phyloP scores from a whole-genome alignment of 2,329 filamentous ascomycete genomes.

The Botrytis galanthina region DNA sequence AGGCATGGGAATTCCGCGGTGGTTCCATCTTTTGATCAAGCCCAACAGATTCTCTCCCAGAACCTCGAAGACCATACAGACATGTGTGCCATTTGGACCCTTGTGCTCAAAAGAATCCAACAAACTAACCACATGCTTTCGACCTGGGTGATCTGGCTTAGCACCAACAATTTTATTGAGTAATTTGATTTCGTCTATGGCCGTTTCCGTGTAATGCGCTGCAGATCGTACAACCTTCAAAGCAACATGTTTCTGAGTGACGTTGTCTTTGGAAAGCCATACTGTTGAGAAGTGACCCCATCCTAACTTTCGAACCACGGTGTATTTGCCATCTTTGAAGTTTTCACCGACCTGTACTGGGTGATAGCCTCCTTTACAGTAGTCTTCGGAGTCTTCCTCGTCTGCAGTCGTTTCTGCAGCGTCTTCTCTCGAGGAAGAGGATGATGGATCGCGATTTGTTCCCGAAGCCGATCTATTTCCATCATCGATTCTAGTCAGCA shows the following conservation, averaged over 20 bases:
- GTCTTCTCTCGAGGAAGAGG: slow-evolving; percentile 75
- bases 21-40: slow-evolving; percentile 97
- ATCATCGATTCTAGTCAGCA: slow-evolving; percentile 35
- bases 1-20: slow-evolving; percentile 92
- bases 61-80: slow-evolving; percentile 99
- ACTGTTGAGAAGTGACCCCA: slow-evolving; percentile 99
- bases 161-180: slow-evolving; percentile 95
- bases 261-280: slow-evolving; percentile 80
- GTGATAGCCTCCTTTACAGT: slow-evolving; percentile 98
- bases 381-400: slow-evolving; percentile 98
- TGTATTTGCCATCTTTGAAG: slow-evolving; percentile 97
- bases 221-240: slow-evolving; percentile 97
- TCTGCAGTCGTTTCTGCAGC: slow-evolving; percentile 89
- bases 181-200: slow-evolving; percentile 97
- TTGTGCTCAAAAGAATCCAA: slow-evolving; percentile 98
- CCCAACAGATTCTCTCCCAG: slow-evolving; percentile 92
- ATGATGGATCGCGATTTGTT: slow-evolving; percentile 48
- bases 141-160: slow-evolving; percentile 89
- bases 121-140: slow-evolving; percentile 92
- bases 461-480: slow-evolving; percentile 35
- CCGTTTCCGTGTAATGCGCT: slow-evolving; percentile 97
- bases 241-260: slow-evolving; percentile 88
- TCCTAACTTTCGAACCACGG: slow-evolving; percentile 90
- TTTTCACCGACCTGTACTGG: slow-evolving; percentile 91
- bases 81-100: slow-evolving; percentile 91